These are phyloP conservation scores for Platismatia glauca DNA, from an alignment of 495 filamentous ascomycete genomes.

Conservation along the genomic window DNA sequence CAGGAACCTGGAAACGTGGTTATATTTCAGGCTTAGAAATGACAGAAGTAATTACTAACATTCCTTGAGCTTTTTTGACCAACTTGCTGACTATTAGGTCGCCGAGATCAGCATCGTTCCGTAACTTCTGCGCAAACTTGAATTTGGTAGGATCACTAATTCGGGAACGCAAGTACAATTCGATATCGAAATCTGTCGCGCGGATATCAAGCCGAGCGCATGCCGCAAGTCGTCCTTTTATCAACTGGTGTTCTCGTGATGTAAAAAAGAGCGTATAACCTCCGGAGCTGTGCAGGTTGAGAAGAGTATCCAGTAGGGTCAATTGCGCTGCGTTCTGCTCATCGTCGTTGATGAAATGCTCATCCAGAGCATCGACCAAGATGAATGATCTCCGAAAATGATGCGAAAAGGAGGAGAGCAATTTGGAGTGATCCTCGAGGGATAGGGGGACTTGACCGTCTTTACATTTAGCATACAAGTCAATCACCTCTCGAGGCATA, in stretches of 20 bases:
- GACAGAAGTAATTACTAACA: constrained; percentile 19
- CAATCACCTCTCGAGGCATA: constrained; percentile 24
- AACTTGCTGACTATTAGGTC: constrained; percentile 23
- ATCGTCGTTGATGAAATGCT: constrained; percentile 29
- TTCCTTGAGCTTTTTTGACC: constrained; percentile 25
- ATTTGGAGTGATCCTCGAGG: constrained; percentile 20
- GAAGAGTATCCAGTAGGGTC: constrained; percentile 28
- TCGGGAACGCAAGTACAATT: constrained; percentile 12
- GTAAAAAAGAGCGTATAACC: constrained; percentile 8
- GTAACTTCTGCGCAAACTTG: constrained; percentile 24
- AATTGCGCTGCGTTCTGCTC: constrained; percentile 14
- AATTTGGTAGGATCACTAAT: constrained; percentile 29
- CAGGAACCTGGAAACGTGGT: constrained; percentile 31
- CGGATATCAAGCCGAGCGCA: background rate
- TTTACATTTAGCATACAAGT: constrained; percentile 20
- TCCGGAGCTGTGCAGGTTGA: constrained; percentile 22
- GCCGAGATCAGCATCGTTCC: constrained; percentile 19
- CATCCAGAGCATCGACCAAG: constrained; percentile 41
- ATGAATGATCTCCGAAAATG: constrained; percentile 30
- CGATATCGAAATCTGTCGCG: background rate
- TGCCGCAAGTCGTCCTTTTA: background rate
- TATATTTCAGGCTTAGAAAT: constrained; percentile 13
- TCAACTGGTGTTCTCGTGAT: constrained; percentile 16
- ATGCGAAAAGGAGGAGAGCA: constrained; percentile 21
- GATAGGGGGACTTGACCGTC: constrained; percentile 23